Conservation (phyloP, 257 asterid species). For the Phtheirospermum japonicum region DNA sequence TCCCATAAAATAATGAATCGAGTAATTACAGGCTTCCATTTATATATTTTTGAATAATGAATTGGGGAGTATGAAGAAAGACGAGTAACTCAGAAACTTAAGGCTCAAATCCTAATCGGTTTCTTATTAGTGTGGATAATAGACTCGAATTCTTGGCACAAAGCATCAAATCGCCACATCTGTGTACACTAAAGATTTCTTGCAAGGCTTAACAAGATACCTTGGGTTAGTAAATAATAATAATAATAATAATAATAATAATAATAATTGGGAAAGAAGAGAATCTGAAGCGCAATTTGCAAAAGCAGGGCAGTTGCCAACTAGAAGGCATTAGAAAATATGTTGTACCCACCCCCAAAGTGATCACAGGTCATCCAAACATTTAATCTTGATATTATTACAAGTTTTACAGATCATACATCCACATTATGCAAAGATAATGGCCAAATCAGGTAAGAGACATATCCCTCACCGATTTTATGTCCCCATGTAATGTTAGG, state of each 20-base stretch:
- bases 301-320: constrained; percentile 3
- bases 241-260: constrained; percentile 1
- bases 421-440: constrained; percentile 9
- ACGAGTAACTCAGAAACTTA: too few relatives aligned
- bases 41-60: too few relatives aligned
- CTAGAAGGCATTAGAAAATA: background rate
- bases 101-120: too few relatives aligned
- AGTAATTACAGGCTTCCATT: too few relatives aligned
- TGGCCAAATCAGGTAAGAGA: constrained; percentile 15
- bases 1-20: too few relatives aligned
- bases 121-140: too few relatives aligned
- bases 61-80: too few relatives aligned
- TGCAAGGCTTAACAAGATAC: constrained; percentile 30
- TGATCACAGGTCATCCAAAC: background rate
- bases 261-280: too few relatives aligned
- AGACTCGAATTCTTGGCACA: too few relatives aligned
- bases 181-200: background rate
- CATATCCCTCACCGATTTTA: too few relatives aligned
- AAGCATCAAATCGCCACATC: constrained; percentile 30
- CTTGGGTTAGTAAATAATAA: background rate
- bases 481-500: too few relatives aligned
- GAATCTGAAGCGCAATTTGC: too few relatives aligned
- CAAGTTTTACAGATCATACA: constrained; percentile 30
- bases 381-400: constrained; percentile 4
- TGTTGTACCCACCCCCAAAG: background rate